A percentile compares a stretch with the other conserved stretches of the same genome.
Evolutionary conservation across 768 basidiomycete species (phyloP).

Genomic region (Pleurotus platypus): DNA sequence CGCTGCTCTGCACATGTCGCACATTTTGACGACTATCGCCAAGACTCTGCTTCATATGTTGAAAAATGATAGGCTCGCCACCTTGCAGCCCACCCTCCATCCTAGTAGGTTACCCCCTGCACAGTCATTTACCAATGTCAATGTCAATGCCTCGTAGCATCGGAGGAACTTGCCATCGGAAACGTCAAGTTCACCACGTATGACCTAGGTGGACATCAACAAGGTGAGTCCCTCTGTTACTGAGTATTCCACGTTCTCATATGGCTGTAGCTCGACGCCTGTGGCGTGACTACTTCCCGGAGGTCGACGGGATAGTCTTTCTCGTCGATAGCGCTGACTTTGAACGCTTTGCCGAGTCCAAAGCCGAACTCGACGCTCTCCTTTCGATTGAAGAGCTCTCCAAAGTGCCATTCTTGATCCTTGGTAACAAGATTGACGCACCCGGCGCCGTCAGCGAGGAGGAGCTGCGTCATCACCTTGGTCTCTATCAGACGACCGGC

Average conservation of each 20-base stretch:
- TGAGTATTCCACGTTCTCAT: not conserved
- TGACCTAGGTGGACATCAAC: slow-evolving; percentile 96
- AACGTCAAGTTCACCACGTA: slow-evolving; percentile 99
- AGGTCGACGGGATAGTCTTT: slow-evolving; percentile 98
- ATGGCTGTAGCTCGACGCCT: slow-evolving; percentile 75
- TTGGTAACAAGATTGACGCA: slow-evolving; percentile 99
- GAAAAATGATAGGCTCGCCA: slow-evolving; percentile 97
- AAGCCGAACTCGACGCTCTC: slow-evolving; percentile 95
- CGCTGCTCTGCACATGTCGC: not conserved
- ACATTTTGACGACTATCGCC: slow-evolving; percentile 3
- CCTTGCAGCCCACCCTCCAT: slow-evolving; percentile 96
- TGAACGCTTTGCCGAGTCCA: slow-evolving; percentile 94
- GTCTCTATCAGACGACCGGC: slow-evolving; percentile 98
- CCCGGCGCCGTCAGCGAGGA: slow-evolving; percentile 96
- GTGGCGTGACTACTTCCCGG: slow-evolving; percentile 99
- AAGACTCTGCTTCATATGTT: slow-evolving; percentile 98
- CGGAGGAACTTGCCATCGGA: slow-evolving; percentile 97
- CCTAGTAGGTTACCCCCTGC: slow-evolving; percentile 63
- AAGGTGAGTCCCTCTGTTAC: slow-evolving; percentile 50
- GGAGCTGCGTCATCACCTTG: slow-evolving; percentile 91
- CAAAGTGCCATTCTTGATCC: slow-evolving; percentile 96
- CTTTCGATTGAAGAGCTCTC: slow-evolving; percentile 92
- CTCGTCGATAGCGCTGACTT: slow-evolving; percentile 96
- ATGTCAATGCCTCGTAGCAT: slow-evolving; percentile 51
- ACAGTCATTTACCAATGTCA: slow-evolving; percentile 8